Evolutionary conservation across 768 basidiomycete species (phyloP), one percentile per base, ranked within the genome.

Genomic region (Boletus rubescentipes): DNA sequence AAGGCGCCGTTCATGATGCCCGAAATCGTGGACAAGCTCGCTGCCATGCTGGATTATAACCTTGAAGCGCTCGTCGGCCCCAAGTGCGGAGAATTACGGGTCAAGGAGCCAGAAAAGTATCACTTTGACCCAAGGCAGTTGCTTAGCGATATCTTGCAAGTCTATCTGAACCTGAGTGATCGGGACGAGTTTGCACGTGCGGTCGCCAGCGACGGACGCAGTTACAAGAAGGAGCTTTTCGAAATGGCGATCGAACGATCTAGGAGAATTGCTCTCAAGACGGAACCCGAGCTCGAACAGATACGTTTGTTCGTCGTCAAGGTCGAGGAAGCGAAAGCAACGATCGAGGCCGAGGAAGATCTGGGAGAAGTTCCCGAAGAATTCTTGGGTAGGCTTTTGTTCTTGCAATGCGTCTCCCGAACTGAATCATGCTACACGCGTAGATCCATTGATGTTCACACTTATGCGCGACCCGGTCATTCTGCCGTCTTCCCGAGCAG

Each of bases 21-120:
- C 9, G 97, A 99, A 72, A 98, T 99, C 43, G 91, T 98, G 47
- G 89, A 95, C 68, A 84, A 90, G 34, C 79, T 99, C 15, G 97
- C 97, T 4, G 95, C 95, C 1, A 98, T 97, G 91, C 73, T 99
- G 63, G 91, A 97, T 67, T 93, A 94, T 73, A 98, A 98, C 65
- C 78, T 99, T 18, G 85, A 87, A 45, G 87, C 86, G 2, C 83
- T 99, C 21, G 91, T 86, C 41, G 97, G 97, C 0, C 93, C 95
- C 5, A 85, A 83, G 59, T 95, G 87, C 72, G 84, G 87, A 58
- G 89, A 96, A 35, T 80, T 99, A 12, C 85, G 80, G 55, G 93
- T 98, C 54, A 79, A 85, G 55, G 86, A 97, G 48, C 84, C 85
- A 8, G 90, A 95, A 62, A 93, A 93, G 70, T 89, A 91, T 70